Evolutionary conservation across 805 yeast genomes (phyloP), one percentile per base, ranked within the genome.

Genomic region (Hanseniaspora lindneri): DNA sequence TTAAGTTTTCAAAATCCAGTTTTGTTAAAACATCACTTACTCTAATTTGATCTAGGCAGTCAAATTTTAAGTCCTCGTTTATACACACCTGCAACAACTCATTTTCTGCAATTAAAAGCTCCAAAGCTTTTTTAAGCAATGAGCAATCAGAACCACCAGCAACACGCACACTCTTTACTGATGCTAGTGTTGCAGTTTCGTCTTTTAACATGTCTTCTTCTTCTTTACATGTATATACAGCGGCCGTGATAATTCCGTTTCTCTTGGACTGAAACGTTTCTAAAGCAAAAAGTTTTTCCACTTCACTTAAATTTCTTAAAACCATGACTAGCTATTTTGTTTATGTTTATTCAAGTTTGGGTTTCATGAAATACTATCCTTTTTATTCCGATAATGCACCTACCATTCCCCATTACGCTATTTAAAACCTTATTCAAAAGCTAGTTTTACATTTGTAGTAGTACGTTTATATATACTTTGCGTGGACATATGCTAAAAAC

Each of bases 231-330:
- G 53, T 52, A 39, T 58, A 58, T 29, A 53, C 52, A 9, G 60
- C 58, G 5, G 59, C 54, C 39, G 58, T 60, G 0, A 57, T 47
- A 9, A 56, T 54, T n/a, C 65, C 64, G 50, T 59, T 60, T 46
- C 58, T 54, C 27, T 54, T 44, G 13, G 54, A 54, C 29, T 56
- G 58, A 4, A 56, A 27, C 2, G 58, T 53, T 43, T 60, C 58
- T 13, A 52, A 34, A 5, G 60, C 50, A 25, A 61, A 30, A 43
- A 54, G 57, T 44, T 55, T 58, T 49, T 61, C 63, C 33, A 52
- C 56, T 11, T 55, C 52, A 32, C 59, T 52, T 29, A 60, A 44
- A n/a, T 53, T 34, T 56, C 64, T 58, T 23, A 56, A 52, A 2
- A 55, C 42, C 60, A 58, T 58, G 32, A 36, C 24, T 33, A 29